These are phyloP conservation scores for Pythium dissotocum DNA, from an alignment of 352 stramenopile species.

Conservation along the genomic window DNA sequence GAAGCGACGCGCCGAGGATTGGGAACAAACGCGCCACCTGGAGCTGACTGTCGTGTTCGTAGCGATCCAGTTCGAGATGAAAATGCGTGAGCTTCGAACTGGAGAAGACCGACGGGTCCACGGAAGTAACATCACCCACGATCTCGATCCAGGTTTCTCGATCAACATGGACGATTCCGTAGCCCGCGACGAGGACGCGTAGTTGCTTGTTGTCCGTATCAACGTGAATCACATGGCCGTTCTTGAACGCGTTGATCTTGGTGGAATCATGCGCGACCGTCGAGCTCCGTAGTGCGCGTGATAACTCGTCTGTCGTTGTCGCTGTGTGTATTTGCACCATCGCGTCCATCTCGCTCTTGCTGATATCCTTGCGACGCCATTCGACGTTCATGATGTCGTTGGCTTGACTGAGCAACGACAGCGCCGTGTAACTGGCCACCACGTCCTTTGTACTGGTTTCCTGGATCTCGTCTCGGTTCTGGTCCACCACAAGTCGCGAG, in stretches of 20 bases:
- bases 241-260: neutral
- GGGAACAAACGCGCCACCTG: conserved; percentile 1
- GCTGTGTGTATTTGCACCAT: conserved; percentile 3
- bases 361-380: neutral
- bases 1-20: neutral
- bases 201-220: conserved; percentile 6
- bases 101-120: neutral
- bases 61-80: neutral
- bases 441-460: neutral
- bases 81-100: conserved; percentile 3
- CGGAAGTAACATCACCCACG: neutral
- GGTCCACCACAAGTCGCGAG: conserved; percentile 11
- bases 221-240: neutral
- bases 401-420: conserved; percentile 3
- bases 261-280: neutral
- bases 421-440: conserved; percentile 4
- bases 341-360: neutral
- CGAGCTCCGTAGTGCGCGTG: neutral
- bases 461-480: neutral
- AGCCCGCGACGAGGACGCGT: conserved; percentile 34
- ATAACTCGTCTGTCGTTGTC: neutral
- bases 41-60: neutral
- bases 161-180: conserved; percentile 25
- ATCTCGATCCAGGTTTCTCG: neutral
- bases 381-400: conserved; percentile 4